Evolutionary conservation across 495 filamentous ascomycete genomes (phyloP), one percentile per base, ranked within the genome.

Genomic region (Penicillium mononematosum): DNA sequence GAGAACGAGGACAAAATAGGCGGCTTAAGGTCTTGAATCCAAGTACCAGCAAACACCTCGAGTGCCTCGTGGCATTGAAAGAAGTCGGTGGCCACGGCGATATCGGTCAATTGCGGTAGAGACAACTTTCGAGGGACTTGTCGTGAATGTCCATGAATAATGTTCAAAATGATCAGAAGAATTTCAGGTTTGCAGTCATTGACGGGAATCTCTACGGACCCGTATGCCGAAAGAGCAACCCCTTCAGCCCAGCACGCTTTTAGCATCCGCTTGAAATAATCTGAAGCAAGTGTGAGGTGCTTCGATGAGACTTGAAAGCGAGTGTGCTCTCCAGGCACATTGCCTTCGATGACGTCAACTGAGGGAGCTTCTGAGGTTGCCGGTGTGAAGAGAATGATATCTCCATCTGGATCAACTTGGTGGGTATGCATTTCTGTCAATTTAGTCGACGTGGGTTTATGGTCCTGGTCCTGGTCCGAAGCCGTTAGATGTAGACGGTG

Each of bases 241-340:
- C 50, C 50, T 41, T 19, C 24, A n/a, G 50, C 7, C 50, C 50
- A 52, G 2, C 50, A 19, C 12, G 31, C 9, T 31, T 11, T 27
- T 1, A 52, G 16, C 34, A 43, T 19, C 5, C 11, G 24, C 11
- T 52, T 52, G 50, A 52, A 52, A 17, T 27, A 52, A 6, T 1
- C 5, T 2, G 38, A 42, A 1, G 38, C 36, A 25, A 42, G 20
- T 29, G 24, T 4, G 8, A 52, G 36, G 25, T 52, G 50, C 50
- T 17, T 52, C 4, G 50, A 52, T 9, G 50, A 52, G 16, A 52
- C 50, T 27, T 19, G 50, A 6, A 52, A 52, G 8, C 20, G 34
- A 27, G 25, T 27, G 11, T 47, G 31, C 6, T 47, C 17, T 29
- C 45, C 4, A 2, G 24, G 14, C n/a, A 22, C 45, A 10, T 17